Evolutionary conservation across 768 basidiomycete genomes (phyloP).

Genomic region (Chalciporus chontae): DNA sequence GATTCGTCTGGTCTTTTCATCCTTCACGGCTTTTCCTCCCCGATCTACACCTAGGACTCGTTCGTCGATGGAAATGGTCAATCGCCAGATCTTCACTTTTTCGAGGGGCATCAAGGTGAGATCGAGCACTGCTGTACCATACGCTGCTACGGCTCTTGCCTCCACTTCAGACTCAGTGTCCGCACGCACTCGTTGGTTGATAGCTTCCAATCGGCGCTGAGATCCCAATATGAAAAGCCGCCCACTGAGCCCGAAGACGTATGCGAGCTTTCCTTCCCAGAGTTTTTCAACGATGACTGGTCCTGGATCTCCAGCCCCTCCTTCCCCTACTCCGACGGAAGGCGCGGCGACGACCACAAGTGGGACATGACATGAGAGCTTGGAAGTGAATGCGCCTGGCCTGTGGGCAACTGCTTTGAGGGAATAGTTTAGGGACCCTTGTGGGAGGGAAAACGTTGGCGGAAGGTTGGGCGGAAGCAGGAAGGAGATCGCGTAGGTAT

Average conservation of each 20-base stretch:
- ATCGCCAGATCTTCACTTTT: constrained; percentile 79
- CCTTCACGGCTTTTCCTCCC: not conserved
- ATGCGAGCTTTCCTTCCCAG: constrained; percentile 89
- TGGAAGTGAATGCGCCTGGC: constrained; percentile 80
- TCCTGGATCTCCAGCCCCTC: constrained; percentile 49
- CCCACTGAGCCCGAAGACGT: constrained; percentile 72
- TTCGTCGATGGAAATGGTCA: constrained; percentile 73
- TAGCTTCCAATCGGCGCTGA: constrained; percentile 2
- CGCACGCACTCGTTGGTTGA: not conserved
- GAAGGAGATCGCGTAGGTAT: constrained; percentile 95
- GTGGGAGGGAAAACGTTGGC: constrained; percentile 71
- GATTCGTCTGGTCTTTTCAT: constrained; percentile 10
- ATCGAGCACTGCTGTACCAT: constrained; percentile 68
- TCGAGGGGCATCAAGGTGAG: constrained; percentile 82
- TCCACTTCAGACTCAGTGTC: constrained; percentile 1
- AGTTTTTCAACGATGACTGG: constrained; percentile 81
- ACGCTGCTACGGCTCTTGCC: constrained; percentile 9
- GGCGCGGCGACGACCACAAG: constrained; percentile 77
- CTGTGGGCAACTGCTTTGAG: constrained; percentile 83
- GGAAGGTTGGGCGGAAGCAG: constrained; percentile 78
- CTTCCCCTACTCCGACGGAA: constrained; percentile 76
- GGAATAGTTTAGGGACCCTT: constrained; percentile 73
- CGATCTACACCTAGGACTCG: constrained; percentile 10
- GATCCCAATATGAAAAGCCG: constrained; percentile 82
- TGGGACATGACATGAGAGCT: constrained; percentile 66